phyloP scores from a whole-genome alignment of 2,329 filamentous ascomycete species.

The Fusarium penzigii region DNA sequence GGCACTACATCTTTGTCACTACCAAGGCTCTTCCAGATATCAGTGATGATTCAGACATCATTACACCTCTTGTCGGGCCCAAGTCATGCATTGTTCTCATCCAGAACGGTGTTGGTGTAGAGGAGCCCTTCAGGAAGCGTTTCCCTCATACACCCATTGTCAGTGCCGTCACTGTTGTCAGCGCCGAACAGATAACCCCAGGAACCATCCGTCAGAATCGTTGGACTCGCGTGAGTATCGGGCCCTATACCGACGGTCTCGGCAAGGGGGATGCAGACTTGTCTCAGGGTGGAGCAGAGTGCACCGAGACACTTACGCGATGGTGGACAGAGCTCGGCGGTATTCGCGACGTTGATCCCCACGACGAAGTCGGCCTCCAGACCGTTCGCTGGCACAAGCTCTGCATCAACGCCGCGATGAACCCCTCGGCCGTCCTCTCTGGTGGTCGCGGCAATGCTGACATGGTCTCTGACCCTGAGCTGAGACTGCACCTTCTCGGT shows the following conservation, averaged over 20 bases:
- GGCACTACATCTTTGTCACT: slow-evolving; percentile 68
- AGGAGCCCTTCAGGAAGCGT: slow-evolving; percentile 62
- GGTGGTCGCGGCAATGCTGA: slow-evolving; percentile 65
- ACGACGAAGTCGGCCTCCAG: slow-evolving; percentile 67
- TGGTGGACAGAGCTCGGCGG: slow-evolving; percentile 58
- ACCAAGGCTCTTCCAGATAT: slow-evolving; percentile 70
- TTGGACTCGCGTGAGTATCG: slow-evolving; percentile 72
- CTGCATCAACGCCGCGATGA: slow-evolving; percentile 75
- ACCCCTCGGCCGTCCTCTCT: slow-evolving; percentile 68
- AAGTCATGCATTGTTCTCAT: slow-evolving; percentile 64
- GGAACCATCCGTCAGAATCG: slow-evolving; percentile 69
- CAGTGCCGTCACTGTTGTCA: slow-evolving; percentile 69
- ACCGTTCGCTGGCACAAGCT: slow-evolving; percentile 76
- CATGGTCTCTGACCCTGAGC: slow-evolving; percentile 65
- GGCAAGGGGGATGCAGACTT: slow-evolving; percentile 37
- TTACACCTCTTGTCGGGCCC: slow-evolving; percentile 59
- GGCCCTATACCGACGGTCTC: slow-evolving; percentile 60
- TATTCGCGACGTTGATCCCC: slow-evolving; percentile 65
- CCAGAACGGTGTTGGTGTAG: slow-evolving; percentile 72
- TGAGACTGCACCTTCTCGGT: slow-evolving; percentile 61
- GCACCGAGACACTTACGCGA: slow-evolving; percentile 51
- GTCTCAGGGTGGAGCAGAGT: slow-evolving; percentile 37
- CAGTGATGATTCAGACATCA: slow-evolving; percentile 60
- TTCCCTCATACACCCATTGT: slow-evolving; percentile 64
- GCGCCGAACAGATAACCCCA: slow-evolving; percentile 63